Evolutionary conservation across 768 basidiomycete genomes (phyloP), one percentile per base, ranked within the genome.

Genomic region (Naematelia aurantialba): DNA sequence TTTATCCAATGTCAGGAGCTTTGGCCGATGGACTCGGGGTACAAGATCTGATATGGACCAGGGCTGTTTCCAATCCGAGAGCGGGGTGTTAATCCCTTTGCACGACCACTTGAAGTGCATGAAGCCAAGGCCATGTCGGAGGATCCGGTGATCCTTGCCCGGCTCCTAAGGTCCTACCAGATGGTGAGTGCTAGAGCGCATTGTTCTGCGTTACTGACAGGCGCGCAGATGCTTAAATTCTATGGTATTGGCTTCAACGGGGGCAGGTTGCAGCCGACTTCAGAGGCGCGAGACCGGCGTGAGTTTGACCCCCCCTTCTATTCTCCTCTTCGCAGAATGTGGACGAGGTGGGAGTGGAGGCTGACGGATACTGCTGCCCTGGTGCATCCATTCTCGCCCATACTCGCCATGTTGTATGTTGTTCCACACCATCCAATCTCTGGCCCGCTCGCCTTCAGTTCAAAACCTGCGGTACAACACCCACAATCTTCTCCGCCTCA

Each of bases 21-120:
- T 22, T 24, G n/a, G n/a, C n/a, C n/a, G n/a, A n/a, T n/a, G n/a
- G n/a, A n/a, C n/a, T 24, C 19, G 13, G 46, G 5, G 22, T 5
- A 53, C 12, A 11, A 25, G 14, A 24, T 26, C 14, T 8, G 17
- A 39, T 17, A 19, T 47, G 8, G 27, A 19, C 3, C 30, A 73
- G 71, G 74, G 74, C 52, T 76, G 42, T 76, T 72, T 47, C 74
- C 74, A 2, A 76, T 76, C 24, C 66, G 64, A 12, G 72, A 73
- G 58, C 66, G 63, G 49, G 74, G 74, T 14, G 65, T 76, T 14
- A 76, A 76, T 48, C 62, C 63, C 22, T 60, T 21, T 12, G 66
- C 74, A 22, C 61, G 65, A 24, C 72, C 74, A n/a, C 57, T 76
- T 1, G 51, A 66, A 24, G 17, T 46, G 5, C 59, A 67, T 56